Base-by-base conservation (phyloP, 768 basidiomycete species). In the Boletus sp. region DNA sequence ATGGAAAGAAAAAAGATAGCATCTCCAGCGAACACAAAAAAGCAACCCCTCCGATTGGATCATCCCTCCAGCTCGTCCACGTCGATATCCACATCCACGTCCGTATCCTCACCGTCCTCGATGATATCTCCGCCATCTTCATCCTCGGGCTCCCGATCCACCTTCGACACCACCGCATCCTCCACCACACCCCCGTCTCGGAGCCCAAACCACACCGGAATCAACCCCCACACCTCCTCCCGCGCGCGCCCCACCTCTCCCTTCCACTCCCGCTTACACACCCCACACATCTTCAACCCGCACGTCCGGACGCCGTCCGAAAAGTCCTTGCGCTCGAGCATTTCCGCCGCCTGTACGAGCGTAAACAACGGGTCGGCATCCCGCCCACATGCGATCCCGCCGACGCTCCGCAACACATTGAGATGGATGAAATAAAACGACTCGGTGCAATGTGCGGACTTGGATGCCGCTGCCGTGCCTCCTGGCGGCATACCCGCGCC, bases 341-440 rank as follows among this genome's bases (percentile, higher is more conserved):
- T 89, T 61, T 87, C 87, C 50, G 77, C 74, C 15, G 83, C 83
- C 69, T 88, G 88, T 5, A 74, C 62, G 41, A 90, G 78, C 52
- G 87, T 86, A 63, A 78, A 87, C 23, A 90, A 69, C 48, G 86
- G 84, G 63, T 90, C 88, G 4, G 83, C 87, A 62, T 90, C 87
- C 25, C 88, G 77, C 44, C 88, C 88, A 51, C 75, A 77, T 1
- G 87, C 80, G 53, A 90, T 83, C 0, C 88, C 88, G 0, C 85
- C 83, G 41, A 90, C 79, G 21, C 83, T 79, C 52, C 88, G 82
- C 39, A 89, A 70, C 30, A 85, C 72, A 67, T 90, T 88, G 53
- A 90, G 79, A 74, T 81, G 81, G 72, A 90, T 82, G 66, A 83
- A 87, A 70, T 88, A 86, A 70, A 87, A 87, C 14, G 87, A 85